These are phyloP conservation scores for Claviceps arundinis DNA, from an alignment of 2,329 filamentous ascomycete species.

Conservation along the genomic window DNA sequence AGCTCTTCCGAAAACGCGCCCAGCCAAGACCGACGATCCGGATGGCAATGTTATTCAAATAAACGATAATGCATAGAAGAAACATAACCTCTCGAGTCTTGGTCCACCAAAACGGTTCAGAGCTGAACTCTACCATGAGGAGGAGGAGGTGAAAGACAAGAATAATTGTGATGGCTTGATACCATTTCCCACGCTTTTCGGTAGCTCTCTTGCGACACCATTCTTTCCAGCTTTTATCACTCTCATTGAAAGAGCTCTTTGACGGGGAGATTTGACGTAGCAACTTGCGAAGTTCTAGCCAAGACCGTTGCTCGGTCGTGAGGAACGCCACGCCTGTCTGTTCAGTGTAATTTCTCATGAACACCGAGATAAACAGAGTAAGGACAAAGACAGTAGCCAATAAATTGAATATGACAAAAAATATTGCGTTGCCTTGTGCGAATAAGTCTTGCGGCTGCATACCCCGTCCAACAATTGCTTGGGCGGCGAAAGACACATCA, in stretches of 20 bases:
- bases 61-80: slow-evolving; percentile 67
- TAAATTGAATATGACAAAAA: slow-evolving; percentile 94
- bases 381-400: slow-evolving; percentile 92
- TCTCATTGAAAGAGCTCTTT: slow-evolving; percentile 73
- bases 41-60: slow-evolving; percentile 69
- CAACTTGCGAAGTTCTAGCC: slow-evolving; percentile 88
- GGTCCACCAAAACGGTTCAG: slow-evolving; percentile 60
- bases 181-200: slow-evolving; percentile 89
- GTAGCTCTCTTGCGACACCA: slow-evolving; percentile 94
- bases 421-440: slow-evolving; percentile 75
- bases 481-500: slow-evolving; percentile 76
- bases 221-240: slow-evolving; percentile 65
- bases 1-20: slow-evolving; percentile 80
- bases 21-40: slow-evolving; percentile 82
- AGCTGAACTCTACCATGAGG: slow-evolving; percentile 74
- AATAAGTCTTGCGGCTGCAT: slow-evolving; percentile 57
- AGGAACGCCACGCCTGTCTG: slow-evolving; percentile 94
- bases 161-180: slow-evolving; percentile 63
- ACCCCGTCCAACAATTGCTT: slow-evolving; percentile 66
- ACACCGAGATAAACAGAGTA: slow-evolving; percentile 95
- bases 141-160: slow-evolving; percentile 74
- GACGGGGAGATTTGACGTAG: slow-evolving; percentile 88
- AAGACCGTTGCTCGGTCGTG: slow-evolving; percentile 89
- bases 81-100: slow-evolving; percentile 61
- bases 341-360: slow-evolving; percentile 99